Evolutionary conservation across 2,329 filamentous ascomycete genomes (phyloP).

Genomic region (Achaetomium macrosporum): DNA sequence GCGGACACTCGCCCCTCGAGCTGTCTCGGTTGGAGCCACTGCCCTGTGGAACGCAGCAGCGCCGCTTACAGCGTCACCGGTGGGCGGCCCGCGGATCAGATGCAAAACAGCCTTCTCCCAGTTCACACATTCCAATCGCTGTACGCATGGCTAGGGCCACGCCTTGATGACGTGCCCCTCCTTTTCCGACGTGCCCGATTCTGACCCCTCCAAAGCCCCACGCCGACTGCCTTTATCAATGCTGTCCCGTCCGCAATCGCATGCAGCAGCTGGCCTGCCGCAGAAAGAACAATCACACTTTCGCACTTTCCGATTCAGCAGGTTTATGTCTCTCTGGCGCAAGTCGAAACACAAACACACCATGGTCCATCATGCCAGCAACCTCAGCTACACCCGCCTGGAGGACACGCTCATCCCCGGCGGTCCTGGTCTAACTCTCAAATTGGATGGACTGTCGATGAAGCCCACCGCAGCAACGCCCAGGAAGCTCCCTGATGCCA

Average conservation of each 20-base stretch:
- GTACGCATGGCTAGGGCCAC: slow-evolving; percentile 22
- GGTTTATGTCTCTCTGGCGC: neutral
- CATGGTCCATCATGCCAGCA: slow-evolving; percentile 18
- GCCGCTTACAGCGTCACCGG: slow-evolving; percentile 10
- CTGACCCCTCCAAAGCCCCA: slow-evolving; percentile 17
- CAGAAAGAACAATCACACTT: neutral
- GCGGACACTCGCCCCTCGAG: slow-evolving; percentile 12
- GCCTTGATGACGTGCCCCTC: slow-evolving; percentile 24
- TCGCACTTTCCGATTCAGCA: slow-evolving; percentile 18
- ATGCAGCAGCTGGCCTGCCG: slow-evolving; percentile 1
- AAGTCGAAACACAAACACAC: slow-evolving; percentile 4
- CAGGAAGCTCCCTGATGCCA: slow-evolving; percentile 4
- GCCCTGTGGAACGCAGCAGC: slow-evolving; percentile 9
- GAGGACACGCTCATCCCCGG: slow-evolving; percentile 9
- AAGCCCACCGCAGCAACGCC: slow-evolving; percentile 13
- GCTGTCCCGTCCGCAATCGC: slow-evolving; percentile 4
- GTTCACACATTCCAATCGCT: slow-evolving; percentile 13
- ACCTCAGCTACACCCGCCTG: slow-evolving; percentile 11
- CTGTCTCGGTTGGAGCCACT: neutral
- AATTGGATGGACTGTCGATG: slow-evolving; percentile 12
- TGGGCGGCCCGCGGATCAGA: slow-evolving; percentile 2
- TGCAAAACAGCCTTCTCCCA: slow-evolving; percentile 2
- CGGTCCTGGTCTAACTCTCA: slow-evolving; percentile 4
- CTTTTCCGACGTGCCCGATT: slow-evolving; percentile 12
- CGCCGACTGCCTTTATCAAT: slow-evolving; percentile 17